These are phyloP conservation scores for Sphenostylis stenocarpa DNA, from an alignment of 306 rosid species.

Conservation along the genomic window DNA sequence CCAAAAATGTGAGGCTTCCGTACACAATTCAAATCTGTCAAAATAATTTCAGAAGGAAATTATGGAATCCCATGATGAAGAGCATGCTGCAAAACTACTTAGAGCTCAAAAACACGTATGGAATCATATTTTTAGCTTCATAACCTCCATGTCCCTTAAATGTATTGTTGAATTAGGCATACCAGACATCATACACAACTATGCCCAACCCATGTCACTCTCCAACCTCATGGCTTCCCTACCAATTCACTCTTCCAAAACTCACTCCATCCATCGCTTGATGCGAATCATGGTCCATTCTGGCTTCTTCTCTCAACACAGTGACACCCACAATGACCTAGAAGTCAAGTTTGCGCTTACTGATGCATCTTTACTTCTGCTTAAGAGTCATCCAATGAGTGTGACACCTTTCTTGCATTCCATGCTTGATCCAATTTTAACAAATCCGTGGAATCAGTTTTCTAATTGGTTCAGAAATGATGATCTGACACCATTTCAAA, in stretches of 20 bases:
- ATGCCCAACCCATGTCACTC: constrained; percentile 30
- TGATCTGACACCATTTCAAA: constrained; percentile 8
- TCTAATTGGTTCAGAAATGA: constrained; percentile 17
- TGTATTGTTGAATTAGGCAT: constrained; percentile 24
- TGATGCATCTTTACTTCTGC: constrained; percentile 3
- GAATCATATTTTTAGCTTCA: constrained; percentile 25
- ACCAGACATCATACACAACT: constrained; percentile 35
- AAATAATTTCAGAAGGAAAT: too few species aligned
- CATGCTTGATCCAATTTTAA: neutral
- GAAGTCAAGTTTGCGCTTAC: constrained; percentile 1
- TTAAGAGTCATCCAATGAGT: neutral
- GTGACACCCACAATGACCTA: neutral
- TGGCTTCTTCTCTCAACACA: constrained; percentile 2
- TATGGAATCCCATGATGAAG: constrained; percentile 10
- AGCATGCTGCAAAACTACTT: constrained; percentile 10
- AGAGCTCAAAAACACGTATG: constrained; percentile 27
- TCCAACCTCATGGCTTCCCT: constrained; percentile 31
- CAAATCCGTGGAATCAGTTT: constrained; percentile 11
- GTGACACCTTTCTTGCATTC: neutral
- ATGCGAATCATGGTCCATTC: constrained; percentile 31
- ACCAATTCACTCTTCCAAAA: constrained; percentile 27
- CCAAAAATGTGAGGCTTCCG: too few species aligned
- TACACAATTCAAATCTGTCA: too few species aligned
- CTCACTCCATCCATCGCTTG: neutral
- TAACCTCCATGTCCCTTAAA: constrained; percentile 39